Conservation (phyloP, 306 rosid genomes). For the Rubus idaeus region DNA sequence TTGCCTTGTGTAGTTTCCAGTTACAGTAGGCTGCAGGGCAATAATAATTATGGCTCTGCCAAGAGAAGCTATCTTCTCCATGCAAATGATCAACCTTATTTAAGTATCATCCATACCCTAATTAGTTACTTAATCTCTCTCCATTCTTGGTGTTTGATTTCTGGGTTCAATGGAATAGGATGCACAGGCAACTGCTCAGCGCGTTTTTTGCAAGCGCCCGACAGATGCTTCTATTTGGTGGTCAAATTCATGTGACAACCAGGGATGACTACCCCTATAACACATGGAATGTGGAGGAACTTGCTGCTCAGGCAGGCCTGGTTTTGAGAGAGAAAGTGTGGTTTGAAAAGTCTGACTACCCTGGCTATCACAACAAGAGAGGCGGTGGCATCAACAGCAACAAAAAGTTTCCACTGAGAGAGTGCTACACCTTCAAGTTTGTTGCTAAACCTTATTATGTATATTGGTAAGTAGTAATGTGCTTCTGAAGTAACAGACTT, state of each 20-base stretch:
- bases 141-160: neutral
- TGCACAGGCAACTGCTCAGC: constrained; percentile 23
- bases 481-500: neutral
- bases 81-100: neutral
- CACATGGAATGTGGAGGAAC: constrained; percentile 25
- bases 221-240: constrained; percentile 12
- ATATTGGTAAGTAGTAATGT: neutral
- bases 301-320: constrained; percentile 12
- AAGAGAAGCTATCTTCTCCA: neutral
- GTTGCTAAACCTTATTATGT: neutral
- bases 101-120: neutral
- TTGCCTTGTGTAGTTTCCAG: neutral
- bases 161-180: constrained; percentile 6
- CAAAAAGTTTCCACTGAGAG: constrained; percentile 14
- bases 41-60: neutral
- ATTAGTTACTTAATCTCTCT: neutral
- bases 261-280: constrained; percentile 26
- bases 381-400: constrained; percentile 18
- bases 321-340: neutral
- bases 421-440: constrained; percentile 30
- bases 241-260: constrained; percentile 29
- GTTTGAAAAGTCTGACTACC: constrained; percentile 14
- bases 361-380: constrained; percentile 32
- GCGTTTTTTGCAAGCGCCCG: constrained; percentile 25
- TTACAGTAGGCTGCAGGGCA: neutral